phyloP scores from a whole-genome alignment of 306 rosid species.

The Mimosa bimucronata region DNA sequence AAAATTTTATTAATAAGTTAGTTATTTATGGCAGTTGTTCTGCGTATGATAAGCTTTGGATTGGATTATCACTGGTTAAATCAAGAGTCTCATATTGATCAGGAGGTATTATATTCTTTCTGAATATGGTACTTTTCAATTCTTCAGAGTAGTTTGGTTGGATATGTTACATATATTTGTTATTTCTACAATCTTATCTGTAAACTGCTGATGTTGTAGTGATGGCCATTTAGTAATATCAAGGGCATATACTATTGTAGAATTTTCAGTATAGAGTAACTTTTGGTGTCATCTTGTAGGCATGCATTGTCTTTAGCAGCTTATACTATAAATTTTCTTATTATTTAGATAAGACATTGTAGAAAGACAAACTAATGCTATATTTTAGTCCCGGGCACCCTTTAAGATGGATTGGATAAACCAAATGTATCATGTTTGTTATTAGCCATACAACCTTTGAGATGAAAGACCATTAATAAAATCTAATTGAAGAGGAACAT shows the following conservation, averaged over 20 bases:
- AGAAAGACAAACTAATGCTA: neutral
- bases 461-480: neutral
- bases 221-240: conserved; percentile 28
- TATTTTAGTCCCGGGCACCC: neutral
- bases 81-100: conserved; percentile 66
- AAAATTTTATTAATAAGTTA: conserved; percentile 23
- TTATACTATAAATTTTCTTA: conserved; percentile 4
- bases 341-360: neutral
- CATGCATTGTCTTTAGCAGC: neutral
- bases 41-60: conserved; percentile 97
- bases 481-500: neutral
- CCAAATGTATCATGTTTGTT: neutral
- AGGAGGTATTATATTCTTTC: conserved; percentile 57
- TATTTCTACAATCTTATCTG: neutral
- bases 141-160: conserved; percentile 22
- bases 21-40: conserved; percentile 71
- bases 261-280: conserved; percentile 24
- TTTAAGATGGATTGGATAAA: too few relatives aligned
- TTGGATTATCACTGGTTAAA: conserved; percentile 85
- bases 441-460: neutral
- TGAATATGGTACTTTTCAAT: conserved; percentile 23
- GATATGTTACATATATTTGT: neutral
- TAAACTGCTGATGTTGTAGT: conserved; percentile 22
- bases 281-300: conserved; percentile 33
- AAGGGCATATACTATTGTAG: conserved; percentile 19